phyloP scores from a whole-genome alignment of 2,329 filamentous ascomycete species.

The Xylariaceae sp. region DNA sequence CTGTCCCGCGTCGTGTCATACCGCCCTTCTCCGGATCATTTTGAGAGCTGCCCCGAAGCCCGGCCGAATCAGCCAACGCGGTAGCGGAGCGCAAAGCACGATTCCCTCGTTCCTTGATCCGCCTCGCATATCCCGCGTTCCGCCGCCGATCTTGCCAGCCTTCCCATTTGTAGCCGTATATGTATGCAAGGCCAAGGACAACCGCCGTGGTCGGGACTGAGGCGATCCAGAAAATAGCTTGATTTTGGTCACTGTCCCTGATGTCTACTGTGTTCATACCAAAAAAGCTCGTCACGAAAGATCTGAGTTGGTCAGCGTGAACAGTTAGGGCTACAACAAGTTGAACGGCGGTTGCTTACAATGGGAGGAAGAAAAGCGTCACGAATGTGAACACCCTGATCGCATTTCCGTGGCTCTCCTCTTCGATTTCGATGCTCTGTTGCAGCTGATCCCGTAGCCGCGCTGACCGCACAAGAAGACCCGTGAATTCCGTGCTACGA shows the following conservation, averaged over 20 bases:
- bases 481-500: slow-evolving; percentile 1
- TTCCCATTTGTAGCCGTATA: slow-evolving; percentile 20
- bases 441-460: slow-evolving; percentile 10
- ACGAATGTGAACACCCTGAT: slow-evolving; percentile 22
- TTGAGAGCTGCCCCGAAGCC: not conserved
- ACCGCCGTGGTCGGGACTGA: slow-evolving; percentile 12
- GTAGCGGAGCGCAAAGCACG: not conserved
- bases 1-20: not conserved
- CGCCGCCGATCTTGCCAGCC: slow-evolving; percentile 5
- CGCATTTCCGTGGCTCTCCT: slow-evolving; percentile 21
- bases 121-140: not conserved
- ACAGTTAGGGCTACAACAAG: too few relatives aligned
- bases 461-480: slow-evolving; percentile 1
- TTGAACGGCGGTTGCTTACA: slow-evolving; percentile 11
- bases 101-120: not conserved
- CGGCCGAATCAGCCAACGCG: not conserved
- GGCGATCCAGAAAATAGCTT: slow-evolving; percentile 16
- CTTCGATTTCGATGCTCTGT: slow-evolving; percentile 17
- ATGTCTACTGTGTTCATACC: slow-evolving; percentile 23
- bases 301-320: slow-evolving; percentile 3
- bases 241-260: slow-evolving; percentile 12
- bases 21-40: not conserved
- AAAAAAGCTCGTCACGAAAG: slow-evolving; percentile 21
- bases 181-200: slow-evolving; percentile 15
- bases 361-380: slow-evolving; percentile 17